phyloP scores from a whole-genome alignment of 768 basidiomycete species.

The Russula sp. region DNA sequence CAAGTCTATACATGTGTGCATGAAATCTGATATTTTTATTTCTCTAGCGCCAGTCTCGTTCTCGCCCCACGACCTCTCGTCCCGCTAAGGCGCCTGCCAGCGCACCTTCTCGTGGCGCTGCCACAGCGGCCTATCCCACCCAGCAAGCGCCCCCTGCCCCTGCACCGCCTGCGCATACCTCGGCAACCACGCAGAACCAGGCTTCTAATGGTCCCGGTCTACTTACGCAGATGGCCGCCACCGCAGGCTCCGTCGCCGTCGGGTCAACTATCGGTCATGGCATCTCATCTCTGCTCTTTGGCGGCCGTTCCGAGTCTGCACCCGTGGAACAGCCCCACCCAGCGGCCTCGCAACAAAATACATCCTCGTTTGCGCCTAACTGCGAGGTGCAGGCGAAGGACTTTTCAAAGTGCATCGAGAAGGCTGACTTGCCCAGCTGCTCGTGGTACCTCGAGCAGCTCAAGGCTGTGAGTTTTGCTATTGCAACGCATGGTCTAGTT shows the following conservation, averaged over 20 bases:
- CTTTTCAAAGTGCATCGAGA: conserved; percentile 81
- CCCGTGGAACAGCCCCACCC: conserved; percentile 40
- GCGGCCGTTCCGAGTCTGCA: conserved; percentile 47
- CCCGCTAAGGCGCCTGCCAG: conserved; percentile 39
- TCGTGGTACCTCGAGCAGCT: conserved; percentile 84
- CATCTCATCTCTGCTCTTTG: conserved; percentile 86
- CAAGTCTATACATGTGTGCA: not conserved
- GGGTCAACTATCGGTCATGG: conserved; percentile 89
- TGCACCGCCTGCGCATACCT: conserved; percentile 29
- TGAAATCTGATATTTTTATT: not conserved
- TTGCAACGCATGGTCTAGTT: not conserved
- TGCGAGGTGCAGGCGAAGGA: conserved; percentile 85
- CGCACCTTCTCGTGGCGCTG: conserved; percentile 33
- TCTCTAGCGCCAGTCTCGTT: conserved; percentile 68
- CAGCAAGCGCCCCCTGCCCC: conserved; percentile 36
- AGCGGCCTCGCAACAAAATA: conserved; percentile 42
- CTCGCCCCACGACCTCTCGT: conserved; percentile 47
- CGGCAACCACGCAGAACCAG: conserved; percentile 31
- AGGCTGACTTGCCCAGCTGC: conserved; percentile 73
- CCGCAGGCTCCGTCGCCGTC: conserved; percentile 84
- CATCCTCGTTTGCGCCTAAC: conserved; percentile 44
- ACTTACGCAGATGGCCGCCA: conserved; percentile 81
- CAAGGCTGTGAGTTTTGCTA: conserved; percentile 60
- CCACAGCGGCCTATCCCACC: conserved; percentile 25
- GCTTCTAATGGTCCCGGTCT: conserved; percentile 51